Percentiles rank a stretch among this genome's conserved stretches.
Conservation (phyloP, 2,329 filamentous ascomycete species). For the Beauveria sp. region DNA sequence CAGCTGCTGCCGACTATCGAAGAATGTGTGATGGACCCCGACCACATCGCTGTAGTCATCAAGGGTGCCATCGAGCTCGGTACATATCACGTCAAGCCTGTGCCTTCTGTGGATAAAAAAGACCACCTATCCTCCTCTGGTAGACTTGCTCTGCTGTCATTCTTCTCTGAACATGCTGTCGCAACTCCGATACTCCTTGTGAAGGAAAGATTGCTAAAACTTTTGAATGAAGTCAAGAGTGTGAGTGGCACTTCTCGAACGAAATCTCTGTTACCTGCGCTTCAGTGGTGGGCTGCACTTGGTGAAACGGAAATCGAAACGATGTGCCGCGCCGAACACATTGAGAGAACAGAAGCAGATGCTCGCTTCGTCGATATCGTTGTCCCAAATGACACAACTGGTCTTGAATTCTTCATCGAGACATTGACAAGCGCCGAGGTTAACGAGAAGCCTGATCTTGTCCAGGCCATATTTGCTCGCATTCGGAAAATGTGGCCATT, state of each 20-base stretch:
- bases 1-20: conserved; percentile 70
- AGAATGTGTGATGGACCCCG: conserved; percentile 75
- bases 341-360: conserved; percentile 35
- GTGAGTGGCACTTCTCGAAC: conserved; percentile 63
- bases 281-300: conserved; percentile 61
- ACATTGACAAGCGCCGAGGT: conserved; percentile 35
- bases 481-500: conserved; percentile 65
- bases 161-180: conserved; percentile 65
- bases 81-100: conserved; percentile 27
- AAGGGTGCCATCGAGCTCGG: conserved; percentile 32
- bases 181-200: conserved; percentile 60
- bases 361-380: conserved; percentile 42
- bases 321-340: conserved; percentile 31
- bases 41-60: conserved; percentile 59
- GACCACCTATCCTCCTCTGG: conserved; percentile 50
- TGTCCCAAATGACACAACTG: conserved; percentile 43
- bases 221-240: conserved; percentile 65
- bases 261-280: conserved; percentile 65
- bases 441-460: conserved; percentile 41
- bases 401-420: conserved; percentile 44
- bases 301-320: conserved; percentile 40
- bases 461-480: conserved; percentile 58
- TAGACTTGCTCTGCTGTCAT: conserved; percentile 59
- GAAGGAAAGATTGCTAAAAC: conserved; percentile 63
- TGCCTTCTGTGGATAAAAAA: conserved; percentile 40